Evolutionary conservation across 108 stramenopile genomes (phyloP), one percentile per base, ranked within the genome.

Genomic region (Seminavis robusta): DNA sequence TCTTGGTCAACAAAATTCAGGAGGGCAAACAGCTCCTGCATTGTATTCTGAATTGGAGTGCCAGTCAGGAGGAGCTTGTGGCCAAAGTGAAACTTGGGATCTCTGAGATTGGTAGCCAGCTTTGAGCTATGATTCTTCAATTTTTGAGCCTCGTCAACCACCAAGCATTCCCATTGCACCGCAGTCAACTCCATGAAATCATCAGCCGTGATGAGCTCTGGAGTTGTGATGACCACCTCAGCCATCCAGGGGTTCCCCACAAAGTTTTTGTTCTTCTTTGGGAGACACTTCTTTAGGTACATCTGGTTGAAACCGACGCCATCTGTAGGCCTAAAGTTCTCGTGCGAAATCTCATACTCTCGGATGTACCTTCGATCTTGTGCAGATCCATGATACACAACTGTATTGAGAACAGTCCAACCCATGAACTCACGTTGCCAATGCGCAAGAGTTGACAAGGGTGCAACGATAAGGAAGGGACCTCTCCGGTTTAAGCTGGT

Each of bases 61-160:
- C 98, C 98, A 1, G 98, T 98, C 29, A 98, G 75, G 20, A 97
- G 88, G 6, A 99, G 58, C 32, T 77, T 83, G 57, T 77, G 79
- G 21, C 79, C 61, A 63, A 92, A 92, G n/a, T 49, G 33, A 46
- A 94, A 90, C 10, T 57, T 44, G n/a, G 45, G 57, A 32, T 95
- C 84, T 7, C 90, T 73, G 43, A 97, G 63, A 36, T 85, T 92
- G 43, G 71, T 52, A 11, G 95, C 89, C 29, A 97, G 74, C 67
- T 98, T 95, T 21, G 92, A 90, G 46, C 67, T 74, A 52, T 88
- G 88, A 64, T 97, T 98, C 67, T 99, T 99, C 48, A 99, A 70
- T 13, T 95, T 76, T 63, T 99, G 98, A 2, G 94, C 97, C 69
- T 52, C 31, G n/a, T 38, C 33, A n/a, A 99, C 96, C 3, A 99